A percentile compares a stretch with the other conserved stretches of the same genome.
Evolutionary conservation across 192 early-diverging fungal species (phyloP).

Genomic region (Coemansia sp.): DNA sequence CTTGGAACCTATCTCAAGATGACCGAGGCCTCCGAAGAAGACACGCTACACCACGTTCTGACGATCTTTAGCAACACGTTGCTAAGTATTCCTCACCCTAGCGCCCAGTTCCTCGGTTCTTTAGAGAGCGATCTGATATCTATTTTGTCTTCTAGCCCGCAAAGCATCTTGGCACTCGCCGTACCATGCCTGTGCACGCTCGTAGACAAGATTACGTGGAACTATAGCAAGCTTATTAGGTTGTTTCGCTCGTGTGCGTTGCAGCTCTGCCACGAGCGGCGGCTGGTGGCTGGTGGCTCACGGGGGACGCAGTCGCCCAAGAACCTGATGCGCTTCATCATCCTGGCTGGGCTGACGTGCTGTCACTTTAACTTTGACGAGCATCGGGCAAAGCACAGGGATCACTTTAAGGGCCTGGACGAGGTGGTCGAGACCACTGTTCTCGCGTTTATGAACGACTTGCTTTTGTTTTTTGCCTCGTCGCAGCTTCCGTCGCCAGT

Average conservation of each 20-base stretch:
- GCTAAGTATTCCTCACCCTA: constrained; percentile 51
- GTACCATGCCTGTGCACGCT: constrained; percentile 75
- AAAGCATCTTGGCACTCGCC: constrained; percentile 61
- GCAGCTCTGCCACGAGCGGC: constrained; percentile 56
- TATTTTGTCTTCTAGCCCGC: constrained; percentile 58
- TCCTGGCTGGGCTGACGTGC: constrained; percentile 70
- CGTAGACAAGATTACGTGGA: constrained; percentile 60
- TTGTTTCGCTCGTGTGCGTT: constrained; percentile 55
- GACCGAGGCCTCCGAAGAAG: constrained; percentile 50
- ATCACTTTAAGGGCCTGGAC: constrained; percentile 44
- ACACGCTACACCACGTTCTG: constrained; percentile 55
- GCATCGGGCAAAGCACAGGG: constrained; percentile 34
- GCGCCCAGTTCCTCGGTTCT: constrained; percentile 54
- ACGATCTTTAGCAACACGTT: constrained; percentile 56
- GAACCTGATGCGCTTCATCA: constrained; percentile 62
- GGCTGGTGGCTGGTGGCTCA: constrained; percentile 29
- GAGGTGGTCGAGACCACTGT: constrained; percentile 26
- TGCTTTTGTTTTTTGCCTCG: constrained; percentile 49
- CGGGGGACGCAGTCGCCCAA: constrained; percentile 31
- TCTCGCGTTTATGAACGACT: constrained; percentile 35
- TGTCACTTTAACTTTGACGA: constrained; percentile 82
- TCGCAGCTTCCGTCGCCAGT: constrained; percentile 31
- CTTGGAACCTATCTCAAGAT: constrained; percentile 58
- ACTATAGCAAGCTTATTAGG: constrained; percentile 53
- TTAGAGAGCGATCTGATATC: constrained; percentile 64